Conservation (phyloP, 441 rosid genomes). For the Geranium incanum region DNA sequence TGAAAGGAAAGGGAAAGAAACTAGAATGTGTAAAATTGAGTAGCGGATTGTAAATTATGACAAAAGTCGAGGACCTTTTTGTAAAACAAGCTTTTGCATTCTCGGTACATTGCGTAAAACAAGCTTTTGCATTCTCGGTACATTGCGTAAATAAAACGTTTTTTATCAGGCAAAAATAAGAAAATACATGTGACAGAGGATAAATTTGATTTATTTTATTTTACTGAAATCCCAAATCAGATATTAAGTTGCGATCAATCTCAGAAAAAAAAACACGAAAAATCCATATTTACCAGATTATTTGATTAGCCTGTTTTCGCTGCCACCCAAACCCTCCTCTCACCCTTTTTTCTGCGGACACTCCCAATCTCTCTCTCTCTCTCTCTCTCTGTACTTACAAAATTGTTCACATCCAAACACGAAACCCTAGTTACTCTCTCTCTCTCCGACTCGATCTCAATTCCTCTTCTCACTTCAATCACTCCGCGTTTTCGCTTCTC, state of each 20-base stretch:
- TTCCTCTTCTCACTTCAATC: slow-evolving; percentile 9
- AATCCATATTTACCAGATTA: slow-evolving; percentile 6
- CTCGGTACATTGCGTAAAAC: neutral
- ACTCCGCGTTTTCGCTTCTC: slow-evolving; percentile 1
- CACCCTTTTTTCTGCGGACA: slow-evolving; percentile 11
- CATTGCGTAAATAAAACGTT: neutral
- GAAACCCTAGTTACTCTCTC: slow-evolving; percentile 14
- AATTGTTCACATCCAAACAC: neutral
- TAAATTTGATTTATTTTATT: neutral
- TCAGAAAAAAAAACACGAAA: neutral
- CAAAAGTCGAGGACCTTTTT: neutral
- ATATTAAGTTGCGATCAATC: neutral
- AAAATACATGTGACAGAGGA: neutral
- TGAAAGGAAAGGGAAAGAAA: neutral
- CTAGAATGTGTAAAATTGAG: too few species aligned
- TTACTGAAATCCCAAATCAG: neutral
- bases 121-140: too few species aligned
- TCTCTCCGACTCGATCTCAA: slow-evolving; percentile 18
- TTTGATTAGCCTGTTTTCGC: slow-evolving; percentile 26
- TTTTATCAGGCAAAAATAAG: neutral
- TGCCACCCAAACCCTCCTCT: slow-evolving; percentile 37
- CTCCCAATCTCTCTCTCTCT: slow-evolving; percentile 13
- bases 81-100: neutral
- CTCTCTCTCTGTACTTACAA: neutral
- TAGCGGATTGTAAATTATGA: neutral